A percentile compares a stretch with the other conserved stretches of the same genome.
These are phyloP conservation scores for Citrullus colocynthis DNA, from an alignment of 306 rosid species.

Conservation along the genomic window DNA sequence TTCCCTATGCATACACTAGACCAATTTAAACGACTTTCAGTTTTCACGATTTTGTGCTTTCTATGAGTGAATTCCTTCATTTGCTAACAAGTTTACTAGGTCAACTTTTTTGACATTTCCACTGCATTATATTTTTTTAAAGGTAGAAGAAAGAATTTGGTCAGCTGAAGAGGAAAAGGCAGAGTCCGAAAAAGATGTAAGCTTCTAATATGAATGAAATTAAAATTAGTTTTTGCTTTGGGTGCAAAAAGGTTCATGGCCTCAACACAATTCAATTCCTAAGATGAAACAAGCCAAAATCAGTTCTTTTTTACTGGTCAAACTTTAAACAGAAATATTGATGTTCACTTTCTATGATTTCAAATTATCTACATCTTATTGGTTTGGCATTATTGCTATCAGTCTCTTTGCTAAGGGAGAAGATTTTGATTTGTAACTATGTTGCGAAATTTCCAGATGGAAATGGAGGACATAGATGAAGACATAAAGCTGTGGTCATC, in stretches of 20 bases:
- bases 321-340: neutral
- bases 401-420: neutral
- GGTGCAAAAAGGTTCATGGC: neutral
- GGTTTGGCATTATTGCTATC: neutral
- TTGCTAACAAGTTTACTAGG: neutral
- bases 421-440: neutral
- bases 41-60: neutral
- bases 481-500: conserved; percentile 73
- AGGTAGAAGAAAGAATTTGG: conserved; percentile 23
- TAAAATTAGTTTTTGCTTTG: neutral
- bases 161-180: conserved; percentile 17
- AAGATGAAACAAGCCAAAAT: neutral
- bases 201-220: neutral
- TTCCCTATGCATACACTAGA: neutral
- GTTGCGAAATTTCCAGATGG: conserved; percentile 22
- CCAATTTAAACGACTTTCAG: neutral
- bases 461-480: conserved; percentile 49
- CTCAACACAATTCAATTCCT: neutral
- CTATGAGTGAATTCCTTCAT: neutral
- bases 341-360: neutral
- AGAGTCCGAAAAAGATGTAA: conserved; percentile 22
- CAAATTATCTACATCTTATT: neutral
- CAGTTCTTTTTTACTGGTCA: neutral
- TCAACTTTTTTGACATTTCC: neutral
- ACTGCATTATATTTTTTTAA: neutral